Conservation (phyloP, 83 land plant genomes). For the Larix sibirica region DNA sequence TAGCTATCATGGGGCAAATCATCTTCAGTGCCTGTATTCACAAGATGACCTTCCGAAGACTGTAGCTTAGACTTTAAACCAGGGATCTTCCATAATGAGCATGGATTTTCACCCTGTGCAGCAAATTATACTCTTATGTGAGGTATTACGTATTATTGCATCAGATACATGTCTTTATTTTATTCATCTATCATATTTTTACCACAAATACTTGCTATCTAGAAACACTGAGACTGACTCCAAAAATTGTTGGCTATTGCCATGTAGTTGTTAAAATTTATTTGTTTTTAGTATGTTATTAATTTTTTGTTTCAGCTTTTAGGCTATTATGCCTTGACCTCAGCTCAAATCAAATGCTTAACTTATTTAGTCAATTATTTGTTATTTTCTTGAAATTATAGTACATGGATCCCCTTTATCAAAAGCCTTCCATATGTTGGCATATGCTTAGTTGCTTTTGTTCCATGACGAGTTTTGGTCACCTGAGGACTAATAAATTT, state of each 20-base stretch:
- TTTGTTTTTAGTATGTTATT: background rate
- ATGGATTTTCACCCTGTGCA: conserved; percentile 87
- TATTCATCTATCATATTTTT: background rate
- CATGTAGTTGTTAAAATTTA: background rate
- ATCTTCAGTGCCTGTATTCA: conserved; percentile 35
- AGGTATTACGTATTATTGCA: conserved; percentile 3
- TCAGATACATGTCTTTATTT: background rate
- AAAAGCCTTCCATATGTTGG: background rate
- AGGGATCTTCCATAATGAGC: conserved; percentile 73
- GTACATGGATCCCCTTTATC: background rate
- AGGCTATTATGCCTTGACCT: background rate
- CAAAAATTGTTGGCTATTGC: background rate
- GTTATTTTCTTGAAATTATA: background rate
- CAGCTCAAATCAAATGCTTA: background rate
- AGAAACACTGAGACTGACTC: background rate
- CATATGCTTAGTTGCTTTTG: background rate
- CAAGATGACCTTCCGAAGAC: conserved; percentile 74
- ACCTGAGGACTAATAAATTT: too few species aligned
- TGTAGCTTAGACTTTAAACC: conserved; percentile 52
- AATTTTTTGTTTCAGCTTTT: background rate
- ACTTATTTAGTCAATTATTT: background rate
- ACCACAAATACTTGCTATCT: background rate
- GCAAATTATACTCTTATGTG: conserved; percentile 69
- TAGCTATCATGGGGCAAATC: conserved; percentile 45
- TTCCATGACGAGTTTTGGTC: background rate